These are phyloP conservation scores for Silene noctiflora DNA, from an alignment of 179 eudicot genomes.

Conservation along the genomic window DNA sequence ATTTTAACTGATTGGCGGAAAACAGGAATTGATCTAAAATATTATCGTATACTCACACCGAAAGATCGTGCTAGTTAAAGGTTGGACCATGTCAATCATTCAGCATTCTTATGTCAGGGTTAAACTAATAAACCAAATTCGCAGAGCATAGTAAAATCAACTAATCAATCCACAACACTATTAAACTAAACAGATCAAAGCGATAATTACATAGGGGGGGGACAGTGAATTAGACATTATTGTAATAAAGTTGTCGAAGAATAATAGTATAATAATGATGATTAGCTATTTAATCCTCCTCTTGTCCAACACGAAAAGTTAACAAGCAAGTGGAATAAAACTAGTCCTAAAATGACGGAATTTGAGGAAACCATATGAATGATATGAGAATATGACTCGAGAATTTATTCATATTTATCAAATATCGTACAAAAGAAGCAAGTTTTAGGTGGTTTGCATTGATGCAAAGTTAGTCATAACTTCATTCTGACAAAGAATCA, in stretches of 20 bases:
- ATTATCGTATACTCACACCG: background rate
- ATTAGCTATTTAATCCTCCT: constrained; percentile 6
- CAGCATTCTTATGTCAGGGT: constrained; percentile 16
- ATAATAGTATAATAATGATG: constrained; percentile 7
- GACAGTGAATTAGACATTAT: constrained; percentile 9
- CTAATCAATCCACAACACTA: background rate
- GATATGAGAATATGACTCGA: background rate
- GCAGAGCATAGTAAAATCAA: background rate
- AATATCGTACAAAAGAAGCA: constrained; percentile 7
- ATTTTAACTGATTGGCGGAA: no score
- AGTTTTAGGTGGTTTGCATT: constrained; percentile 27
- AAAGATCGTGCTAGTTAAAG: constrained; percentile 7
- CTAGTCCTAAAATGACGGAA: constrained; percentile 15
- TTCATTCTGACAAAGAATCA: constrained; percentile 19
- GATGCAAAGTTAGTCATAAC: constrained; percentile 18
- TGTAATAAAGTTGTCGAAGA: background rate
- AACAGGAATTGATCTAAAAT: background rate
- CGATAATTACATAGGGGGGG: constrained; percentile 12
- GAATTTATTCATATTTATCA: background rate
- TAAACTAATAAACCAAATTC: constrained; percentile 11
- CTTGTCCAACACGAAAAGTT: constrained; percentile 5
- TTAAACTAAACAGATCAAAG: background rate
- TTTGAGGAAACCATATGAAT: constrained; percentile 10
- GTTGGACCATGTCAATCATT: constrained; percentile 11
- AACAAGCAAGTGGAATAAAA: constrained; percentile 21